Evolutionary conservation across 257 asterid species (phyloP), one percentile per base, ranked within the genome.

Genomic region (Solanum chiquidenum): DNA sequence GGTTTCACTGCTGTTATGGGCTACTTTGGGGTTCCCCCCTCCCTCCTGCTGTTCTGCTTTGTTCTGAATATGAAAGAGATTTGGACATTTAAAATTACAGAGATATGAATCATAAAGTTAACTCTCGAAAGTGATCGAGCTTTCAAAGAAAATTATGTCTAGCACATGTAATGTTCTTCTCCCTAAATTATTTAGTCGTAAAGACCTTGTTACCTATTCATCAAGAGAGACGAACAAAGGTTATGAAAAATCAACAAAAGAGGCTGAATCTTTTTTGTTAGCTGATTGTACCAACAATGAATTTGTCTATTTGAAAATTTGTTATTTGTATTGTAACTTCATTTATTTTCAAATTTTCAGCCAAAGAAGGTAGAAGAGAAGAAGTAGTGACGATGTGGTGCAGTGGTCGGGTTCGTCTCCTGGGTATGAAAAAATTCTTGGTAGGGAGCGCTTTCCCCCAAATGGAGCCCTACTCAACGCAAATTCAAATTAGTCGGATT

Each of bases 361-460:
- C 88, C 85, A 14, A 73, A 40, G 66, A 86, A 86, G 42, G 85
- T 72, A 75, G 85, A 86, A 55, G 88, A 86, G 74, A 86, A 86
- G 75, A 75, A 86, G 85, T 21, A 58, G 52, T 75, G 34, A 55
- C 6, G 52, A 44, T 44, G 52, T 49, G 60, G 3, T 49, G 60
- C 21, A 14, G 60, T 49, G 60, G 6, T 42, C 49, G 1, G 5
- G 49, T 42, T 42, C 49, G 1, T 42, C 2, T 42, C 14, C 14
- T 42, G 14, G 42, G 10, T 44, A 49, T 49, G 21, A 49, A 14
- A 12, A 49, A 14, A 49, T 49, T 49, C 8, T 49, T 49, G 21
- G 0, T 14, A 13, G 21, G 8, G 21, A 49, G 60, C 21, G 55
- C 8, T 49, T 52, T 0, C 60, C 58, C 23, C 60, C 23, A 52